Conservation (phyloP, 768 basidiomycete genomes). For the Lentinula aciculospora region DNA sequence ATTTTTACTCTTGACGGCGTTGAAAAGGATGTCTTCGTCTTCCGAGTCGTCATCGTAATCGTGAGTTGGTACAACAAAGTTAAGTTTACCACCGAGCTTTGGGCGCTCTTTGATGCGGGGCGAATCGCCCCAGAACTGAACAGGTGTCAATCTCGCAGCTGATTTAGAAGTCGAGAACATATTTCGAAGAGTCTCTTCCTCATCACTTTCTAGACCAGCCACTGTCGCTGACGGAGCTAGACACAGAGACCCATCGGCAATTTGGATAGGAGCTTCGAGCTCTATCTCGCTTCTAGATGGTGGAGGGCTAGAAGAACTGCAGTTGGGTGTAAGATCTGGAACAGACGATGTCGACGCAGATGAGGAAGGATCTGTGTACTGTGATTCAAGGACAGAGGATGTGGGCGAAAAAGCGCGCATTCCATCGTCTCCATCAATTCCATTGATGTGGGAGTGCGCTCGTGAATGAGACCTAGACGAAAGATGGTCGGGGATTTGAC, state of each 20-base stretch:
- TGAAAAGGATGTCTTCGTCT: not conserved
- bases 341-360: constrained; percentile 38
- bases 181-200: constrained; percentile 13
- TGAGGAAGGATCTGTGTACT: constrained; percentile 18
- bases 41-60: not conserved
- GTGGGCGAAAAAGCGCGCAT: constrained; percentile 4
- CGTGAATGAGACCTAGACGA: constrained; percentile 8
- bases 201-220: constrained; percentile 13
- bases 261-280: constrained; percentile 4
- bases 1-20: not conserved
- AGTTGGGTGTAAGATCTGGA: constrained; percentile 60
- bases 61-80: not conserved
- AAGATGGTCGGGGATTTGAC: constrained; percentile 16
- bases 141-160: constrained; percentile 32
- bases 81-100: constrained; percentile 35
- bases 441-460: constrained; percentile 18
- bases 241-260: not conserved
- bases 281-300: constrained; percentile 19
- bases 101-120: constrained; percentile 21
- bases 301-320: constrained; percentile 62
- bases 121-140: constrained; percentile 37
- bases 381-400: constrained; percentile 8
- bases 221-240: constrained; percentile 9
- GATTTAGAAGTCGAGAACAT: constrained; percentile 28
- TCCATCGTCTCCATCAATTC: constrained; percentile 16